Base-by-base conservation (phyloP, 176 grass and related monocot genomes). In the Saccharum officinarum region DNA sequence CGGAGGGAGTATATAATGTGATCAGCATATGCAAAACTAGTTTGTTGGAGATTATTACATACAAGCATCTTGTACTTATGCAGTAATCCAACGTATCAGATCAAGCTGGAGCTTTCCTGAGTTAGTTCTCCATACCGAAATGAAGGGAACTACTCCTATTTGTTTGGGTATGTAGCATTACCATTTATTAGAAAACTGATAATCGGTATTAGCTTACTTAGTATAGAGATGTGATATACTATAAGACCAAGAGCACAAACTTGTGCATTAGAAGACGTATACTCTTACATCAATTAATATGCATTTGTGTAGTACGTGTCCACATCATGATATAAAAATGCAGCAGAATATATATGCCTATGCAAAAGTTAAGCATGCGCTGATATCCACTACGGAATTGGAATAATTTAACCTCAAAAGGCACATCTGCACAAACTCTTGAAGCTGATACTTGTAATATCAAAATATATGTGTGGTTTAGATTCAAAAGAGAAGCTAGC, bases 401-500 rank as follows among this genome's bases (percentile, higher is more conserved):
- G 44, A 81, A 80, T 87, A 84, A 71, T 66, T 44, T 66, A 66
- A 64, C 76, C 63, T 71, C 23, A 42, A 76, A 80, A 76, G 89
- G 22, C 70, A 84, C 22, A 75, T 25, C 47, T 84, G 85, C 76
- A 75, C 40, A 64, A 84, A 84, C 84, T 87, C 85, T 63, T 79
- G 81, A 84, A 69, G 30, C 67, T 25, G 46, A 62, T 83, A 49
- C n/a, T 80, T 72, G 34, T 20, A 87, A 82, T 83, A 82, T 49
- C n/a, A 46, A 90, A 83, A 90, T 13, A 69, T 80, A 90, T 23
- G 33, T 84, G 68, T 67, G 80, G 75, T 79, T 71, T 36, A n/a
- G 6, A 82, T 52, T 55, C 45, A 83, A 90, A 90, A 50, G 84
- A 79, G 30, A 84, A 84, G 16, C 50, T 69, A 62, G 62, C 50